These are phyloP conservation scores for Colletotrichum cuscutae DNA, from an alignment of 2,329 filamentous ascomycete species.

Conservation along the genomic window DNA sequence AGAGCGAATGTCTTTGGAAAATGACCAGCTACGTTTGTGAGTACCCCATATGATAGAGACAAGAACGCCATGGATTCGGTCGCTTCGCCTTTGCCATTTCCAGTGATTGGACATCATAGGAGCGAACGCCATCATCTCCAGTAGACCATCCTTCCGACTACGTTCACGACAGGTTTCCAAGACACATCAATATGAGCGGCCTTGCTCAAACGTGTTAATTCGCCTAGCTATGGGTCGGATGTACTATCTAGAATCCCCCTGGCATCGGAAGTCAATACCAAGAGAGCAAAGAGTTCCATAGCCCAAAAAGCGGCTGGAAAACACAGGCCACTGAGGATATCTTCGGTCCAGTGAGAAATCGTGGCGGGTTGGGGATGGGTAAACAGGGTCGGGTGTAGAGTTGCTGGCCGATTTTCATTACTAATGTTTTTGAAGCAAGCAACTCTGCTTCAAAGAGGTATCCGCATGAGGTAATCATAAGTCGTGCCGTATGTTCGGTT, in stretches of 20 bases:
- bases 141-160: background rate
- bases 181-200: constrained; percentile 15
- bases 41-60: background rate
- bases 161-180: background rate
- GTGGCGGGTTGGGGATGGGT: constrained; percentile 5
- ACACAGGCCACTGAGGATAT: constrained; percentile 14
- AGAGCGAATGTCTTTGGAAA: background rate
- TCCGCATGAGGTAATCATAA: constrained; percentile 34
- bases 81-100: background rate
- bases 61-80: background rate
- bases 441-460: constrained; percentile 35
- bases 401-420: constrained; percentile 31
- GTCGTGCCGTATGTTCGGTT: constrained; percentile 33
- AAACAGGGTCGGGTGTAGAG: constrained; percentile 13
- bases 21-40: background rate
- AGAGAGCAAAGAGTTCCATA: constrained; percentile 24
- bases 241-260: constrained; percentile 28
- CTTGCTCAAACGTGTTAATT: constrained; percentile 22
- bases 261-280: constrained; percentile 24
- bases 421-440: constrained; percentile 33
- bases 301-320: constrained; percentile 20
- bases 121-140: background rate
- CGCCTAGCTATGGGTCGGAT: constrained; percentile 25
- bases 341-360: constrained; percentile 24
- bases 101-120: background rate